These are phyloP conservation scores for Phanerochaete carnosa DNA, from an alignment of 768 basidiomycete species.

Conservation along the genomic window DNA sequence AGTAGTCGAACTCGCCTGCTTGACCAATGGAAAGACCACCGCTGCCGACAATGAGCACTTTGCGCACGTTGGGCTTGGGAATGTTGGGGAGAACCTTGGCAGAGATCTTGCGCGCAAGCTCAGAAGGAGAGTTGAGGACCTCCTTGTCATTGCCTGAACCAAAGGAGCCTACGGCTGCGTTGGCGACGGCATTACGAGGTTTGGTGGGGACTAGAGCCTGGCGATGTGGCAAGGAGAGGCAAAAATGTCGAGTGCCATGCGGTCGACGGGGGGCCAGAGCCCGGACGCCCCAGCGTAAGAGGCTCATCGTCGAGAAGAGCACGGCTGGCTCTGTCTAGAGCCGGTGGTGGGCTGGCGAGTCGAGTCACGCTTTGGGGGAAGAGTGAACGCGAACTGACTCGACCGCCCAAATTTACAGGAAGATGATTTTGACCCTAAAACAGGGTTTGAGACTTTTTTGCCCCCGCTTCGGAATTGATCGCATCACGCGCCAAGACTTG, in stretches of 20 bases:
- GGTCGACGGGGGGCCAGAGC: conserved; percentile 4
- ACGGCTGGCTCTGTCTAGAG: conserved; percentile 3
- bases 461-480: not conserved
- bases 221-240: conserved; percentile 38
- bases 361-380: not conserved
- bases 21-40: conserved; percentile 97
- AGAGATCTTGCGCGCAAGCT: conserved; percentile 89
- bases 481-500: not conserved
- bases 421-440: not conserved
- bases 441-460: not conserved
- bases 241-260: conserved; percentile 36
- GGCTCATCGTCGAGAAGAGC: conserved; percentile 8
- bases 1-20: conserved; percentile 99
- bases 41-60: conserved; percentile 93
- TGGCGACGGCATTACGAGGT: conserved; percentile 63
- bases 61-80: conserved; percentile 86
- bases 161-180: conserved; percentile 73
- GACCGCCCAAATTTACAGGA: not conserved
- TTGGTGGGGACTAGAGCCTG: conserved; percentile 40
- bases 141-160: conserved; percentile 45
- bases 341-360: not conserved
- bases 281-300: conserved; percentile 10
- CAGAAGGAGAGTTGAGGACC: conserved; percentile 90
- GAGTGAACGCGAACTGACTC: conserved; percentile 2
- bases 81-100: conserved; percentile 93